A percentile compares a stretch with the other conserved stretches of the same genome.
Conservation (phyloP, 345 rosid genomes). For the Odontarrhena argentea region DNA sequence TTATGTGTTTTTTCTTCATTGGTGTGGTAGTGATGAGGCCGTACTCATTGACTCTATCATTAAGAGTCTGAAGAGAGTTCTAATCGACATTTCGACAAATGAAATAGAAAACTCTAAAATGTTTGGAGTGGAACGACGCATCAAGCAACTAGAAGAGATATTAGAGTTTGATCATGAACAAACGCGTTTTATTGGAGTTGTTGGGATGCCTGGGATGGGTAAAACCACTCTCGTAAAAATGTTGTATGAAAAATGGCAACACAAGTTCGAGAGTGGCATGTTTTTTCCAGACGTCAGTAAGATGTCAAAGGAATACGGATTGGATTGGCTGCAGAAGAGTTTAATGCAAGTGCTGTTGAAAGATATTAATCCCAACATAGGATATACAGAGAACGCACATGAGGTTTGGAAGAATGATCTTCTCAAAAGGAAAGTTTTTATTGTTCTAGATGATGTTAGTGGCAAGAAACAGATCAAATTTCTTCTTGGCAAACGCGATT, state of each 20-base stretch:
- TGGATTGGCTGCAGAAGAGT: neutral
- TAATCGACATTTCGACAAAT: neutral
- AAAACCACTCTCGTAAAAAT: neutral
- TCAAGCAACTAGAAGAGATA: constrained; percentile 6
- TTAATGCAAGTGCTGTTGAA: constrained; percentile 1
- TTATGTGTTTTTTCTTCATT: neutral
- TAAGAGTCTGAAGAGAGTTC: constrained; percentile 9
- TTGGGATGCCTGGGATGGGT: constrained; percentile 30
- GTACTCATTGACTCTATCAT: neutral
- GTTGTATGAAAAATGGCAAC: constrained; percentile 1
- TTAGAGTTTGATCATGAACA: neutral
- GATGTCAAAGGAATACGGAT: neutral
- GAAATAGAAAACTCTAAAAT: neutral
- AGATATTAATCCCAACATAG: neutral
- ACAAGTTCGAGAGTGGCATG: neutral
- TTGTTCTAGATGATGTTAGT: constrained; percentile 20
- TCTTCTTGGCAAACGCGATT: neutral
- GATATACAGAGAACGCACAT: neutral
- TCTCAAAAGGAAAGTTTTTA: neutral
- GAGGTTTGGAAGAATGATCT: constrained; percentile 9
- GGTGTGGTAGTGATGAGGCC: constrained; percentile 7
- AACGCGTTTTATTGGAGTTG: constrained; percentile 14
- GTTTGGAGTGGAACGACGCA: neutral
- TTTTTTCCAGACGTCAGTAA: neutral
- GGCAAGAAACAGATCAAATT: neutral